These are phyloP conservation scores for Aureobasidium musti DNA, from an alignment of 2,329 filamentous ascomycete genomes.

Conservation along the genomic window DNA sequence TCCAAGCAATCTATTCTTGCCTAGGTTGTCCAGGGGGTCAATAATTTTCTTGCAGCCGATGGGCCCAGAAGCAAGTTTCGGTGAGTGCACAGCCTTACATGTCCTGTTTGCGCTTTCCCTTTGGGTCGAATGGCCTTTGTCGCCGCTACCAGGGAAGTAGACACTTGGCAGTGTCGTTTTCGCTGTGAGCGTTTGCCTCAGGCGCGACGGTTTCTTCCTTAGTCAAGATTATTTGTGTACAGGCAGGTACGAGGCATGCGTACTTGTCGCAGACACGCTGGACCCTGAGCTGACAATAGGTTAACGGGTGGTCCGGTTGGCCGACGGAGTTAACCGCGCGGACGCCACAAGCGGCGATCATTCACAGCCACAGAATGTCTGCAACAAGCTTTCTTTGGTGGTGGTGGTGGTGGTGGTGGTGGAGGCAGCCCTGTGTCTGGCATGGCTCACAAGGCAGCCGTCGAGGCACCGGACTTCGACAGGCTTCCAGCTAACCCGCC, in stretches of 20 bases:
- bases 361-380: conserved; percentile 12
- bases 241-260: neutral
- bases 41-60: neutral
- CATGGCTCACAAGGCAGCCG: conserved; percentile 22
- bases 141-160: neutral
- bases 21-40: neutral
- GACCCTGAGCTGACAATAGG: conserved; percentile 13
- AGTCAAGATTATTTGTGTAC: conserved; percentile 1
- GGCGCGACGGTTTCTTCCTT: conserved; percentile 18
- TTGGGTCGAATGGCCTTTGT: neutral
- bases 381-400: conserved; percentile 25
- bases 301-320: neutral
- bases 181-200: conserved; percentile 10
- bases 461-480: conserved; percentile 10
- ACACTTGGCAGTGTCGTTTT: neutral
- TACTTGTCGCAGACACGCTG: conserved; percentile 9
- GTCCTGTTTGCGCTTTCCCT: neutral
- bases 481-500: conserved; percentile 19
- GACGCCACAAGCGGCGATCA: conserved; percentile 15
- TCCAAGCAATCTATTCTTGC: conserved; percentile 10
- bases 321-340: conserved; percentile 4
- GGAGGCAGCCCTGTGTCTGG: conserved; percentile 1
- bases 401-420: conserved; percentile 16
- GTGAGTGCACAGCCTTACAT: conserved; percentile 15
- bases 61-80: conserved; percentile 2